Evolutionary conservation across 2,329 filamentous ascomycete genomes (phyloP).

Genomic region (Epichloe uncinata): DNA sequence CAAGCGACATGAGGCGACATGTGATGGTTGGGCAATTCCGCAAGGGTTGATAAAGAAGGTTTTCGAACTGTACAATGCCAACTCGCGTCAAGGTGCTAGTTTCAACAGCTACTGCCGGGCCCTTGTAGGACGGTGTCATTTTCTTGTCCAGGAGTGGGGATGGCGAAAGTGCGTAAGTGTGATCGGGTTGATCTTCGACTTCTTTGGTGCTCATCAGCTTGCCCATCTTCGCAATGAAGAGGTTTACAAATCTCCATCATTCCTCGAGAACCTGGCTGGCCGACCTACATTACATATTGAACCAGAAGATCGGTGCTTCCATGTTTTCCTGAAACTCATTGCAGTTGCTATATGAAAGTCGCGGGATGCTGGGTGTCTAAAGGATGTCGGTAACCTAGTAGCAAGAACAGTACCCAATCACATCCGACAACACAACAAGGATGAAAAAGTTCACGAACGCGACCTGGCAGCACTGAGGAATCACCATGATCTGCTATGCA

Average conservation of each 20-base stretch:
- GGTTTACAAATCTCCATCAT: conserved; percentile 44
- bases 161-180: conserved; percentile 46
- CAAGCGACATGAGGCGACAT: conserved; percentile 14
- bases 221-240: conserved; percentile 53
- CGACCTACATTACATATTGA: conserved; percentile 35
- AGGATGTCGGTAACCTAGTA: conserved; percentile 48
- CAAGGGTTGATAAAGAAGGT: conserved; percentile 43
- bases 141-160: conserved; percentile 51
- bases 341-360: conserved; percentile 43
- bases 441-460: conserved; percentile 43
- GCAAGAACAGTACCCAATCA: conserved; percentile 53
- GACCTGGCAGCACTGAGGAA: conserved; percentile 53
- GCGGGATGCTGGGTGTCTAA: conserved; percentile 31
- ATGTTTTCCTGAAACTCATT: conserved; percentile 53
- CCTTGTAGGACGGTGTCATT: conserved; percentile 46
- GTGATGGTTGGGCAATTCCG: conserved; percentile 47
- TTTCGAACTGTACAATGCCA: conserved; percentile 44
- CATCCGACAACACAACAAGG: conserved; percentile 49
- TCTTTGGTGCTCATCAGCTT: conserved; percentile 50
- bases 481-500: conserved; percentile 55
- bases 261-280: conserved; percentile 42
- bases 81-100: conserved; percentile 40
- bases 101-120: conserved; percentile 55
- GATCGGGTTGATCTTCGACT: conserved; percentile 51
- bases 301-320: conserved; percentile 48